Evolutionary conservation across 495 filamentous ascomycete genomes (phyloP), one percentile per base, ranked within the genome.

Genomic region (Platismatia glauca): DNA sequence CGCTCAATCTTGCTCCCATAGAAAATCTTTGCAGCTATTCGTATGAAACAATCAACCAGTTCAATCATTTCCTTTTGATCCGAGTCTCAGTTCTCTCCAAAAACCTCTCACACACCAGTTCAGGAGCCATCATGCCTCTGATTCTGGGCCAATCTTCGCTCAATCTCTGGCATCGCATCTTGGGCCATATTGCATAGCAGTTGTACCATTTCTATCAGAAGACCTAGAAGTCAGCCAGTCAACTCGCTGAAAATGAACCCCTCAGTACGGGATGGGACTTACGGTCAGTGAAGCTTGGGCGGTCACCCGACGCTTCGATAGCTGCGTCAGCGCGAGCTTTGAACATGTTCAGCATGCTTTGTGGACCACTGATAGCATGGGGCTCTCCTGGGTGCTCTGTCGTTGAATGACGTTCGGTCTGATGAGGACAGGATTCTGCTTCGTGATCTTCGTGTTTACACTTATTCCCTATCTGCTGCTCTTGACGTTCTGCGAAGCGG

Each of bases 131-230:
- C 27, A 44, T 31, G 44, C 27, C 16, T 20, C 37, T 61, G 37
- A 44, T 65, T 61, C 33, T 60, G 44, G 38, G 29, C 58, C 31
- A 65, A n/a, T 43, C 63, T 59, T 11, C 63, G 34, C 29, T 65
- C 57, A 1, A 65, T 53, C 50, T 65, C 63, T 29, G 63, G 63
- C 43, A 65, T 41, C 29, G 58, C 57, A 29, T 65, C 58, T 41
- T 65, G 50, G 18, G 48, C 63, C 52, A 65, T 61, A 1, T 55
- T 61, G 58, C 58, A 61, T 43, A 65, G 58, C 58, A 57, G 33
- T 24, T 65, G 48, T 7, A 65, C 27, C 63, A 65, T 65, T 29
- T 65, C 58, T 65, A 48, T 48, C 1, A 34, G 34, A 16, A n/a
- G 22, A 55, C 35, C 27, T 33, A 12, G 44, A 39, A 24, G 48